Base-by-base conservation (phyloP, 2,329 filamentous ascomycete genomes). In the Paramyrothecium roridum region DNA sequence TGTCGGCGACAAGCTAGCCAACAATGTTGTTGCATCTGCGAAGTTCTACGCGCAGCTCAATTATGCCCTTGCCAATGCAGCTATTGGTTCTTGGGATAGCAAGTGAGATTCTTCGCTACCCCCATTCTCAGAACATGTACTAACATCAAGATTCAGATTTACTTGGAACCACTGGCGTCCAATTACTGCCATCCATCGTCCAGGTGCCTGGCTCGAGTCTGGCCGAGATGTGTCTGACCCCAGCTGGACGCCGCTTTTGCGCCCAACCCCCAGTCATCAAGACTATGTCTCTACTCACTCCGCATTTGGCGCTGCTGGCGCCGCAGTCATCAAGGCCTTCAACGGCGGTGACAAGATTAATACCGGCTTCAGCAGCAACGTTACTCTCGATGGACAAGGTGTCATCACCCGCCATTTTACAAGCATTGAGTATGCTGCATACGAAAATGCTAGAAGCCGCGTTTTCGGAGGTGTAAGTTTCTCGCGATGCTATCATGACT, bases 241-340 rank as follows among this genome's bases (percentile, higher is more conserved):
- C 12, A 21, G n/a, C 55, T 59, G 55, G 55, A 40, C 43, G 20
- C 57, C 57, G 21, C 55, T 59, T 6, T 53, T 59, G 17, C 34
- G 50, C 8, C 49, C 49, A 7, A 59, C 57, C 3, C 57, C 57
- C 8, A 57, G 48, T 43, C 57, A 59, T 48, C 57, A 19, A 12
- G 57, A 59, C 53, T 59, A 59, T 30, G 45, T 50, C 21, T 59
- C 57, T 1, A 57, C 55, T 12, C 57, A 59, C 34, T 47, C 57
- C 8, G 51, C 57, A 7, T 57, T 59, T 43, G 55, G 57, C 4
- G 57, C 50, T 17, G 57, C 57, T 17, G 55, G 45, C 2, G 57
- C 51, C 1, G 53, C 51, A 11, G 55, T 59, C 4, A 23, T 59
- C 47, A 48, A 53, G 37, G 11, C 13, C n/a, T 57, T 53, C 50